Base-by-base conservation (phyloP, 139 green algal species). In the Astrephomene gubernaculifera region DNA sequence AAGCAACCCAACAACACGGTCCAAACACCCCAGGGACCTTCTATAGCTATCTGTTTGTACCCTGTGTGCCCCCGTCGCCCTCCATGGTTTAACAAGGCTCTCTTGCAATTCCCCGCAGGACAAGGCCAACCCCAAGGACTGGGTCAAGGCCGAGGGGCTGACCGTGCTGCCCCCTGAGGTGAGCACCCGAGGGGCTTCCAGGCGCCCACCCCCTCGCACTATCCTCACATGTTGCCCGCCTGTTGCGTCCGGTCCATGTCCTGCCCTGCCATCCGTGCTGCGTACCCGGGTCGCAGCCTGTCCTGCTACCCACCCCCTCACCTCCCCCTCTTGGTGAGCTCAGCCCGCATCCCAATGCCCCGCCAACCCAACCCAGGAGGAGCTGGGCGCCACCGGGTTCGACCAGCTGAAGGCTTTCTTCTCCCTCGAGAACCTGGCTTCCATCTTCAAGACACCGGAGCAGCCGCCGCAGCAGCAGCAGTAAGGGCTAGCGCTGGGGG, bases 61-160 rank as follows among this genome's bases (percentile, higher is more conserved):
- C 49, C 49, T 57, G 49, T 12, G 17, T 17, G 49, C 12, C 49
- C 49, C 17, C 17, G 49, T 57, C 49, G 49, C 17, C 49, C 49
- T 57, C 49, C 12, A 57, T 57, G 17, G 12, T 57, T 57, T 12
- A 12, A 12, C 49, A 12, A 25, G 49, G 12, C 49, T 57, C 49
- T 57, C 49, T 36, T 22, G 35, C 27, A 31, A 24, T 25, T 6
- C n/a, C 25, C 14, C 44, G 0, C 86, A 90, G 70, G 93, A 96
- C 88, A 93, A 95, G 84, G 53, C 69, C 24, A 64, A 88, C 43
- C 93, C 94, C 67, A 90, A 90, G 81, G 82, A 90, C 54, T 96
- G 90, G 93, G 87, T 86, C 41, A 87, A 95, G 78, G 4, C 92
- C 2, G 87, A 90, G n/a, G 39, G 85, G 72, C 67, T 96, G 57